phyloP scores from a whole-genome alignment of 2,329 filamentous ascomycete species.

The Trichoderma breve region DNA sequence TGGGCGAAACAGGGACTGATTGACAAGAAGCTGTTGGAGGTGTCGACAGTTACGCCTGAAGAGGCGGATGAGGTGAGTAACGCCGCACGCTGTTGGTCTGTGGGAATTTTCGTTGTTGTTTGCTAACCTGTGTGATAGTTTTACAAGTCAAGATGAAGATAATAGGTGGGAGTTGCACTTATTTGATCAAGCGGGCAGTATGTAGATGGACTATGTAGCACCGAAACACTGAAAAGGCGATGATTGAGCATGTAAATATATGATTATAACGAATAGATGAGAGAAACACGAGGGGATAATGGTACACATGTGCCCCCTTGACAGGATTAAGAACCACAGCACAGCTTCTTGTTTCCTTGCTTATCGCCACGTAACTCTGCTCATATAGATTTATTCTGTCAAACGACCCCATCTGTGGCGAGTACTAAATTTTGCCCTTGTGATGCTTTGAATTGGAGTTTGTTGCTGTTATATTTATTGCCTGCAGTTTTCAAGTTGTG shows the following conservation, averaged over 20 bases:
- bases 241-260: not conserved
- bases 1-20: slow-evolving; percentile 70
- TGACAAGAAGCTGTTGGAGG: slow-evolving; percentile 58
- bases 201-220: not conserved
- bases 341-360: not conserved
- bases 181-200: not conserved
- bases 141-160: slow-evolving; percentile 36
- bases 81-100: not conserved
- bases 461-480: not conserved
- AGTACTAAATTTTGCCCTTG: not conserved
- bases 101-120: not conserved
- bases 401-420: not conserved
- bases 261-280: not conserved
- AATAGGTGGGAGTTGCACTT: not conserved
- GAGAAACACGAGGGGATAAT: not conserved
- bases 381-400: not conserved
- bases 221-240: not conserved
- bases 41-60: slow-evolving; percentile 64
- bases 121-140: slow-evolving; percentile 35
- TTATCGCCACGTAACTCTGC: not conserved
- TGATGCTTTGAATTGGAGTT: not conserved
- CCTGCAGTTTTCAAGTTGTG: not conserved
- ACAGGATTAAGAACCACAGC: not conserved
- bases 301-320: not conserved
- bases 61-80: slow-evolving; percentile 63